These are phyloP conservation scores for Novakomyces olei DNA, from an alignment of 805 yeast species.

Conservation along the genomic window DNA sequence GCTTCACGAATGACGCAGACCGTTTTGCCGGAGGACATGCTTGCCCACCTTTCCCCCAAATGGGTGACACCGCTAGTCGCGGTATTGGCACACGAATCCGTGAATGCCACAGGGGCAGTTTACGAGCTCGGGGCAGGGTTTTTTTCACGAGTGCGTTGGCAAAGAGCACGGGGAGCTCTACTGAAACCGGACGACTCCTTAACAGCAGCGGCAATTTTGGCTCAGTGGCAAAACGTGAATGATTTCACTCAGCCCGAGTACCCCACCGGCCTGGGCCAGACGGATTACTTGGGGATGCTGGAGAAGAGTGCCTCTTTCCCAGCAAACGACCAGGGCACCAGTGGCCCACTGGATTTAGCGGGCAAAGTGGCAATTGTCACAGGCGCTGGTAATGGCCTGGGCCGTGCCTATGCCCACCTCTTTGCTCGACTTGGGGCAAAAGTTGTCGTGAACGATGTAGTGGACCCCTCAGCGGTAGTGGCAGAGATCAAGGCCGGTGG, in stretches of 20 bases:
- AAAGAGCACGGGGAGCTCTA: slow-evolving; percentile 66
- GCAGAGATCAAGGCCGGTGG: slow-evolving; percentile 51
- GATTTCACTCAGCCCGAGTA: slow-evolving; percentile 43
- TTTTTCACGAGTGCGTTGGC: slow-evolving; percentile 84
- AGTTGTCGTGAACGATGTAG: slow-evolving; percentile 80
- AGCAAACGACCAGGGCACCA: slow-evolving; percentile 37
- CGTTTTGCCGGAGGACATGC: slow-evolving; percentile 62
- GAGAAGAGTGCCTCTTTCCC: slow-evolving; percentile 30
- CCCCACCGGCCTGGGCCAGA: slow-evolving; percentile 41
- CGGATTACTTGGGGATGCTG: slow-evolving; percentile 42
- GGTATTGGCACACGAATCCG: slow-evolving; percentile 46
- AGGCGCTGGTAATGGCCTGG: slow-evolving; percentile 90
- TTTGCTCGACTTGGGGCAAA: slow-evolving; percentile 85
- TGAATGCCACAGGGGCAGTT: slow-evolving; percentile 45
- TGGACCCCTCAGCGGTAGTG: slow-evolving; percentile 49
- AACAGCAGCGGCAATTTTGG: slow-evolving; percentile 68
- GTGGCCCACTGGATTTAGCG: slow-evolving; percentile 33
- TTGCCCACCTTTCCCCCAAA: slow-evolving; percentile 63
- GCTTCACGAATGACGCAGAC: slow-evolving; percentile 91
- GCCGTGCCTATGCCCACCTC: slow-evolving; percentile 66
- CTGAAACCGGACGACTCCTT: slow-evolving; percentile 57
- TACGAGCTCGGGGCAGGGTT: slow-evolving; percentile 91
- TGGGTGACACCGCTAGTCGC: slow-evolving; percentile 82
- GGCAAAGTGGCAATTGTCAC: slow-evolving; percentile 78
- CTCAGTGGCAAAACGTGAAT: slow-evolving; percentile 38